Evolutionary conservation across 2,329 filamentous ascomycete genomes (phyloP), one percentile per base, ranked within the genome.

Genomic region (Aspergillus neotritici): DNA sequence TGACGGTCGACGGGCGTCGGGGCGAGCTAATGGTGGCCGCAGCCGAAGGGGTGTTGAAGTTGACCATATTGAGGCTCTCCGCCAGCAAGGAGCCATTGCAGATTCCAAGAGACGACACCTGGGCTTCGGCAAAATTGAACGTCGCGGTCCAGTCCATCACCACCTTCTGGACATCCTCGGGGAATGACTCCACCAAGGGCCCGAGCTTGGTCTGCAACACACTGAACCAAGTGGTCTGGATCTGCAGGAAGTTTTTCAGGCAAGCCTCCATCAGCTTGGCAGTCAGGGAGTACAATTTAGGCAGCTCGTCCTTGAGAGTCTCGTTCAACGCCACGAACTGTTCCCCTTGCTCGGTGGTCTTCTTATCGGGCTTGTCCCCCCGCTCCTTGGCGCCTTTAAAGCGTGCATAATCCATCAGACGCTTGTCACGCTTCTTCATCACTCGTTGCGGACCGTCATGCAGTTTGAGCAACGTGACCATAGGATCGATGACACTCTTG

Each of bases 391-490:
- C 76, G 53, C 85, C 80, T 58, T 87, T 83, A 54, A 80, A 87
- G 54, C 86, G 86, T 52, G 91, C 87, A 64, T 87, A 97, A 60
- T 96, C 89, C 12, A 91, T 72, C 11, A 94, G 79, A n/a, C 87
- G 84, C 72, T 97, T 97, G 55, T 90, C 84, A 16, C 93, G 85
- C 70, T 97, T 95, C 61, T 89, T 87, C 80, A 97, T 95, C 4
- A 93, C 84, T 46, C 89, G 79, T 37, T 89, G 86, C 2, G 91
- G 89, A 30, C 87, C 86, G 41, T 86, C 83, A 57, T 94, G 90
- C 7, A 87, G 76, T 57, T 86, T 83, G 62, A 93, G 85, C 25
- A 90, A 77, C 35, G 79, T 77, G 53, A 87, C 78, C 64, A 94
- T 87, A 1, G 88, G 91, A 53, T 90, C 84, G 49, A 95, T 87